Evolutionary conservation across 163 green algal genomes (phyloP), one percentile per base, ranked within the genome.

Genomic region (Prototheca wickerhamii): DNA sequence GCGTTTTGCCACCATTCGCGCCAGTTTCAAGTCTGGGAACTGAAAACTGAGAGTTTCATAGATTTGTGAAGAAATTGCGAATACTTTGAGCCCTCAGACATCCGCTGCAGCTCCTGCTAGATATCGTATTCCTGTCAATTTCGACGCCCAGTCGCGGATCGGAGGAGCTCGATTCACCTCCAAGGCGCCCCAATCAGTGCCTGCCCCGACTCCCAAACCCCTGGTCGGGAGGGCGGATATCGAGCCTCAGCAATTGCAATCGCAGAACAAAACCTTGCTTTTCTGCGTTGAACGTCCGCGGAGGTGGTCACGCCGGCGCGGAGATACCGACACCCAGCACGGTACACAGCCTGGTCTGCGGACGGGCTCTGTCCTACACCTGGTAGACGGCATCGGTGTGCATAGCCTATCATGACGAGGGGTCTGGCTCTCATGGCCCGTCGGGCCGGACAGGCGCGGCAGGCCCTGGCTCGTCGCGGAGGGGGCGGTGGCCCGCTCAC

Each of bases 401-500:
- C 20, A 65, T 65, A 62, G 2, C n/a, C 29, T 37, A 53, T 37
- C 10, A 67, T 51, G 40, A 64, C 40, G 23, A 51, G 40, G 52
- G 65, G 64, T 10, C 52, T 78, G 29, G 62, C 66, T 40, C 56
- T 67, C 7, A 55, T 77, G 3, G 65, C 66, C 3, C 49, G 71
- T n/a, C 54, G 71, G 5, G 71, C 66, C 37, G 40, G 18, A 17
- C 54, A 74, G 26, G 61, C 71, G 12, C 54, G 61, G 29, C 56
- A 71, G 32, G 28, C 61, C 25, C 55, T 78, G 43, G 61, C 51
- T 3, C 50, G 70, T 51, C 35, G 71, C 1, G 71, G 71, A 33
- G 71, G 71, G 12, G 71, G 71, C 37, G 71, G 71, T 28, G 71
- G 71, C 17, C 66, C 71, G n/a, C 37, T 78, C 15, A 61, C 55